Conservation (phyloP, 371 early-diverging fungal species). For the Saksenaea oblongispora region DNA sequence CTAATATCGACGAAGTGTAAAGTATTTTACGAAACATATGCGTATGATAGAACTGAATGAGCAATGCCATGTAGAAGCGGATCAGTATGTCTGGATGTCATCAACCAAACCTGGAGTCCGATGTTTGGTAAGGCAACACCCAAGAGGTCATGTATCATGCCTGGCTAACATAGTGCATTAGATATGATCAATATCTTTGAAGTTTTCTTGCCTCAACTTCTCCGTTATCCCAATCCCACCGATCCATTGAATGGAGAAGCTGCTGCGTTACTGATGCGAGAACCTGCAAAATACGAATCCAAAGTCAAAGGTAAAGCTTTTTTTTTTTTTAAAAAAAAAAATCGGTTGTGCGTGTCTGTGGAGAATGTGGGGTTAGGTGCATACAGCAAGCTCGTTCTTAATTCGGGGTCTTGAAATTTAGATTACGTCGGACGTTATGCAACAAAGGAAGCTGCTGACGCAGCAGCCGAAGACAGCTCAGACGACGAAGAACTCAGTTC, state of each 20-base stretch:
- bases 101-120: slow-evolving; percentile 99
- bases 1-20: slow-evolving; percentile 98
- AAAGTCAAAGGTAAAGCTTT: slow-evolving; percentile 84
- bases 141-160: background rate
- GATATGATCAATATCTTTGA: slow-evolving; percentile 99
- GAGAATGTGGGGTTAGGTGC: background rate
- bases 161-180: slow-evolving; percentile 17
- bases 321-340: background rate
- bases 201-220: slow-evolving; percentile 96
- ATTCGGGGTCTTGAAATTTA: slow-evolving; percentile 21
- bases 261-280: slow-evolving; percentile 95
- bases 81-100: slow-evolving; percentile 98
- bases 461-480: slow-evolving; percentile 74
- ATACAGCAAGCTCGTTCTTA: background rate
- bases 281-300: slow-evolving; percentile 86
- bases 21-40: background rate
- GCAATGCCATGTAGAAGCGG: no score
- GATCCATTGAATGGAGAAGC: slow-evolving; percentile 99
- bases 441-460: slow-evolving; percentile 87
- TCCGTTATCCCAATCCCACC: slow-evolving; percentile 98
- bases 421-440: slow-evolving; percentile 88
- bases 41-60: background rate
- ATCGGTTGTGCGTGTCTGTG: background rate
- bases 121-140: slow-evolving; percentile 87
- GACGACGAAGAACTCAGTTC: slow-evolving; percentile 81